These are phyloP conservation scores for Microsporum canis DNA, from an alignment of 2,329 filamentous ascomycete species.

Conservation along the genomic window DNA sequence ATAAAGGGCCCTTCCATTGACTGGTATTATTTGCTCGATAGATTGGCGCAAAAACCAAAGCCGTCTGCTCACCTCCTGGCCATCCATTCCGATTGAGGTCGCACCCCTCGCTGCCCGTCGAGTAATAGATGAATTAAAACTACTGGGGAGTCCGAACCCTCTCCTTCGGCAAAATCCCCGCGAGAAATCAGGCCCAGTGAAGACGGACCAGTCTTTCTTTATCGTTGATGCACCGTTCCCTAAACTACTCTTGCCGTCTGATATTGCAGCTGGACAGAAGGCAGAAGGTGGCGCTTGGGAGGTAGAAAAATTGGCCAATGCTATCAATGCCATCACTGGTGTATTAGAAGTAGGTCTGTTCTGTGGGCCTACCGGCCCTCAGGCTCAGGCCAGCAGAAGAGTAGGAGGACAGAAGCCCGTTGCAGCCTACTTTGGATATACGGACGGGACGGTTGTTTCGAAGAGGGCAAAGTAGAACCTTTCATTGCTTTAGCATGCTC, in stretches of 20 bases:
- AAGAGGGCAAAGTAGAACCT: not conserved
- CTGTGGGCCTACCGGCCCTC: slow-evolving; percentile 63
- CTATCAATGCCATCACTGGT: slow-evolving; percentile 70
- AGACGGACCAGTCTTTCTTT: slow-evolving; percentile 77
- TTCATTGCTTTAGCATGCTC: not conserved
- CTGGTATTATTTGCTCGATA: slow-evolving; percentile 19
- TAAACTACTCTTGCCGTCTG: slow-evolving; percentile 54
- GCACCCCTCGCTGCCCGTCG: slow-evolving; percentile 70
- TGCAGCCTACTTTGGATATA: slow-evolving; percentile 89
- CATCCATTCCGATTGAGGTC: slow-evolving; percentile 83
- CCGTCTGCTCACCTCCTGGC: slow-evolving; percentile 65
- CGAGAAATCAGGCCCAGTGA: slow-evolving; percentile 63
- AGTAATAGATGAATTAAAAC: slow-evolving; percentile 60
- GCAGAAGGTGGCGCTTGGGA: slow-evolving; percentile 58
- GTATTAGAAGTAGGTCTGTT: slow-evolving; percentile 91
- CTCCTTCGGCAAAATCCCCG: slow-evolving; percentile 60
- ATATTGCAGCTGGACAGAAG: slow-evolving; percentile 38
- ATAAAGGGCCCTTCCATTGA: too few species aligned
- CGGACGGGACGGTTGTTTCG: slow-evolving; percentile 55
- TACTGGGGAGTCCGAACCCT: slow-evolving; percentile 62
- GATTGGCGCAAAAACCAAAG: slow-evolving; percentile 84
- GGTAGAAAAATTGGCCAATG: slow-evolving; percentile 59
- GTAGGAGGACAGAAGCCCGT: slow-evolving; percentile 78
- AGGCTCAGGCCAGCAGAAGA: slow-evolving; percentile 50
- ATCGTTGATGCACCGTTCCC: slow-evolving; percentile 88